Evolutionary conservation across 768 basidiomycete genomes (phyloP).

Genomic region (Lyophyllum atratum): DNA sequence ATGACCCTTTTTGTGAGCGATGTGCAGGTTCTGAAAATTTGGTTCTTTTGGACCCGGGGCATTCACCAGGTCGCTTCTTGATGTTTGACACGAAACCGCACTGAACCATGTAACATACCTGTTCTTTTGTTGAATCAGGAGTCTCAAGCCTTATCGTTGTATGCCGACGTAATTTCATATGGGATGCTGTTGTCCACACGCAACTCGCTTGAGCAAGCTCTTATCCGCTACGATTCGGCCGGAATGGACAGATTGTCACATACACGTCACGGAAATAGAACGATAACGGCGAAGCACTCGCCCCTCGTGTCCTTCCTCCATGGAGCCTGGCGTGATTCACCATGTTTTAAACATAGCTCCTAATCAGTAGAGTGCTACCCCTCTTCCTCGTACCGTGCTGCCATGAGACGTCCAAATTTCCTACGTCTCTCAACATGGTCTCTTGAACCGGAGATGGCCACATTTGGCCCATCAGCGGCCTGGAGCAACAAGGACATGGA

Average conservation of each 20-base stretch:
- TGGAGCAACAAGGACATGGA: constrained; percentile 83
- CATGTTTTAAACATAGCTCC: not conserved
- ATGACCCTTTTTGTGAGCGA: no score
- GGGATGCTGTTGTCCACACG: no score
- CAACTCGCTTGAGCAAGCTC: not conserved
- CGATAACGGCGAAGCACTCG: not conserved
- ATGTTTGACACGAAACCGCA: no score
- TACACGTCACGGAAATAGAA: not conserved
- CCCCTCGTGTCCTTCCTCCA: not conserved
- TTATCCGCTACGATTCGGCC: not conserved
- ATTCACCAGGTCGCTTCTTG: no score
- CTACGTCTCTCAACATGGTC: constrained; percentile 24
- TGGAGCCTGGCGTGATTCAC: not conserved
- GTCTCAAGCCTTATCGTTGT: no score
- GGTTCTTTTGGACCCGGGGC: no score
- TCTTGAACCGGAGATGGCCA: constrained; percentile 51
- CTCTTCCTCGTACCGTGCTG: not conserved
- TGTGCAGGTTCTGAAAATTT: no score
- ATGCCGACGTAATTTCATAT: no score
- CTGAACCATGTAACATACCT: no score
- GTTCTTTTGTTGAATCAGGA: no score
- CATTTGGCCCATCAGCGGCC: constrained; percentile 56
- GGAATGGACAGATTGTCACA: not conserved
- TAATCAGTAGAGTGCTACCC: not conserved
- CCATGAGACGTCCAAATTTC: not conserved